Conservation (phyloP, 2,329 filamentous ascomycete genomes). For the Cordyceps pruinosa region DNA sequence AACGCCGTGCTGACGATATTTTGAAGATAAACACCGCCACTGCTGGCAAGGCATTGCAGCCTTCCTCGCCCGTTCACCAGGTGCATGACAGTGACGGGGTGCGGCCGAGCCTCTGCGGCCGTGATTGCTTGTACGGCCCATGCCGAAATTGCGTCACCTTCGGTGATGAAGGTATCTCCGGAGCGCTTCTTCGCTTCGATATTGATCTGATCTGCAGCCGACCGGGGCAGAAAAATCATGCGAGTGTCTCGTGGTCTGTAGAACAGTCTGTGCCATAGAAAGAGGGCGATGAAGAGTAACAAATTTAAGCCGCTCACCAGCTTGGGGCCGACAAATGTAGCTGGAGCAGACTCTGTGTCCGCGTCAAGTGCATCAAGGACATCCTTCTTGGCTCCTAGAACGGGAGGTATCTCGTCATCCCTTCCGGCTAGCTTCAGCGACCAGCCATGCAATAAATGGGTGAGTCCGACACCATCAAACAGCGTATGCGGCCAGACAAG, state of each 20-base stretch:
- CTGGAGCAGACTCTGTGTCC: background rate
- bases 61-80: conserved; percentile 18
- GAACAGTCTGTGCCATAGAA: conserved; percentile 8
- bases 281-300: background rate
- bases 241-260: background rate
- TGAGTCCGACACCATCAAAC: conserved; percentile 37
- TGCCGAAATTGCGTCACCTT: conserved; percentile 35
- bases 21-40: background rate
- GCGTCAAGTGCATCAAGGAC: background rate
- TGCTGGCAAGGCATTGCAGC: background rate
- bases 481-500: conserved; percentile 39
- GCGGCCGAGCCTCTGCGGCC: conserved; percentile 9
- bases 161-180: conserved; percentile 31
- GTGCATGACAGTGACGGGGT: conserved; percentile 17
- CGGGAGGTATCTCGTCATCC: conserved; percentile 32
- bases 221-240: background rate
- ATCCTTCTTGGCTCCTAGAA: conserved; percentile 7
- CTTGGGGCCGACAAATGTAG: background rate
- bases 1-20: conserved; percentile 1
- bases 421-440: conserved; percentile 34
- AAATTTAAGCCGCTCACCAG: background rate
- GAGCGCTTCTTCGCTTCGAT: conserved; percentile 21
- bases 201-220: background rate
- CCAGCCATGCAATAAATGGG: conserved; percentile 37
- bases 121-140: conserved; percentile 26